Evolutionary conservation across 768 basidiomycete genomes (phyloP).

Genomic region (Collybia mongolica): DNA sequence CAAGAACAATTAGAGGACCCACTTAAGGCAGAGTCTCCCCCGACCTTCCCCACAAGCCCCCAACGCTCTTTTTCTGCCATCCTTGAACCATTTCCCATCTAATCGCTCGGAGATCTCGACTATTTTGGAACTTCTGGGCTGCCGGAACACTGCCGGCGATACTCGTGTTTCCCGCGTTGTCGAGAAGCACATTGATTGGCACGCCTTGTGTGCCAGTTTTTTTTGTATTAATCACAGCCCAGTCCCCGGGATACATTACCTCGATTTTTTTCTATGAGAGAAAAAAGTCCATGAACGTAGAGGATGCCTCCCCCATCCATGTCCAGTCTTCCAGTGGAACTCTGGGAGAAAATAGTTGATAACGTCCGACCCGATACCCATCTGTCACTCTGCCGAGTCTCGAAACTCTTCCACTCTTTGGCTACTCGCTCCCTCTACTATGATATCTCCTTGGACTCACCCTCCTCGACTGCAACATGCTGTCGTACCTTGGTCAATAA

Average conservation of each 20-base stretch:
- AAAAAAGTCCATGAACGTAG: slow-evolving; percentile 3
- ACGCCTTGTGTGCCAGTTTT: too few species aligned
- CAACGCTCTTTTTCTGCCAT: neutral
- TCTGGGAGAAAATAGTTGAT: slow-evolving; percentile 31
- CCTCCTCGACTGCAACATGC: slow-evolving; percentile 26
- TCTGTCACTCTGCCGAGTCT: slow-evolving; percentile 30
- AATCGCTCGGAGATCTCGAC: slow-evolving; percentile 5
- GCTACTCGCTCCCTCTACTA: slow-evolving; percentile 30
- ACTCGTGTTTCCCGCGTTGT: slow-evolving; percentile 18
- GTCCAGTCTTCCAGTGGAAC: slow-evolving; percentile 31
- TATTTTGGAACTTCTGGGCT: slow-evolving; percentile 3
- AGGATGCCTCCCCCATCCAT: slow-evolving; percentile 9
- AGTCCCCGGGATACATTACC: too few species aligned
- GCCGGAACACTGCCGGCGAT: slow-evolving; percentile 6
- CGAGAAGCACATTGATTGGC: neutral
- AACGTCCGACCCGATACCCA: slow-evolving; percentile 23
- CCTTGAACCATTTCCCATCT: neutral
- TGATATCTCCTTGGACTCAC: slow-evolving; percentile 27
- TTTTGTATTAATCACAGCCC: neutral
- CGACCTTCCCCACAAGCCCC: neutral
- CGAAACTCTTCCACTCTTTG: slow-evolving; percentile 29
- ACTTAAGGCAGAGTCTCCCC: neutral
- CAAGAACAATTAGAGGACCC: neutral
- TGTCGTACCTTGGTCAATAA: slow-evolving; percentile 31
- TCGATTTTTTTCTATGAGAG: neutral